Percentiles rank a stretch among this genome's conserved stretches.
These are phyloP conservation scores for Aspergillus incahuasiensis DNA, from an alignment of 495 filamentous ascomycete species.

Conservation along the genomic window DNA sequence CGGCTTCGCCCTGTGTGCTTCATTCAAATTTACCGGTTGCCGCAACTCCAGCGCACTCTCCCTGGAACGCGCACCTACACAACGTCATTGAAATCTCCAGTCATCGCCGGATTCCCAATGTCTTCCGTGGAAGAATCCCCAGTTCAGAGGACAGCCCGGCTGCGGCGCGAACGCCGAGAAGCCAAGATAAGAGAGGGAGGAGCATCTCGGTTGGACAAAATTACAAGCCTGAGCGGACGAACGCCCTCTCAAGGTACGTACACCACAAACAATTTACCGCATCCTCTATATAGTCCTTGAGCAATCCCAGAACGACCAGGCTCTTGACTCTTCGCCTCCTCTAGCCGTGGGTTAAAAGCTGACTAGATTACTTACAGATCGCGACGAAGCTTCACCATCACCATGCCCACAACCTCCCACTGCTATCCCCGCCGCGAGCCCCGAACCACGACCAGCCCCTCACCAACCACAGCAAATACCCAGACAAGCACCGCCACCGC, in stretches of 20 bases:
- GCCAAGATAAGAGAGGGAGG: constrained; percentile 86
- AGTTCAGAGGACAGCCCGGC: constrained; percentile 66
- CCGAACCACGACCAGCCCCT: constrained; percentile 6
- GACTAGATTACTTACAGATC: constrained; percentile 21
- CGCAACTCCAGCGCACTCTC: neutral
- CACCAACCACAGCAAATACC: constrained; percentile 2
- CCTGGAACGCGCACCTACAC: neutral
- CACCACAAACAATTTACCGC: no score
- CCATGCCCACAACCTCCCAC: constrained; percentile 24
- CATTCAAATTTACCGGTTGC: neutral
- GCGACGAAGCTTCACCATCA: constrained; percentile 30
- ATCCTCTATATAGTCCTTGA: no score
- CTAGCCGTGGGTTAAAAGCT: constrained; percentile 9
- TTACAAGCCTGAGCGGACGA: constrained; percentile 72
- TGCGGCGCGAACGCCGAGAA: constrained; percentile 84
- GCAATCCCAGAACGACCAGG: no score
- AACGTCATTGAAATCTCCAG: constrained; percentile 4
- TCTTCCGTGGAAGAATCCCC: constrained; percentile 49
- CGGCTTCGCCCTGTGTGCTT: neutral
- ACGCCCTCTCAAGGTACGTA: constrained; percentile 44
- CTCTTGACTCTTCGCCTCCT: neutral
- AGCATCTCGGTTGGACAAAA: constrained; percentile 72
- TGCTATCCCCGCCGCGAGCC: constrained; percentile 6
- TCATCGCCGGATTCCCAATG: constrained; percentile 19
- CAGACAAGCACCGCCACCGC: constrained; percentile 4